Conservation (phyloP, 805 yeast genomes). For the Candida bentonensis region DNA sequence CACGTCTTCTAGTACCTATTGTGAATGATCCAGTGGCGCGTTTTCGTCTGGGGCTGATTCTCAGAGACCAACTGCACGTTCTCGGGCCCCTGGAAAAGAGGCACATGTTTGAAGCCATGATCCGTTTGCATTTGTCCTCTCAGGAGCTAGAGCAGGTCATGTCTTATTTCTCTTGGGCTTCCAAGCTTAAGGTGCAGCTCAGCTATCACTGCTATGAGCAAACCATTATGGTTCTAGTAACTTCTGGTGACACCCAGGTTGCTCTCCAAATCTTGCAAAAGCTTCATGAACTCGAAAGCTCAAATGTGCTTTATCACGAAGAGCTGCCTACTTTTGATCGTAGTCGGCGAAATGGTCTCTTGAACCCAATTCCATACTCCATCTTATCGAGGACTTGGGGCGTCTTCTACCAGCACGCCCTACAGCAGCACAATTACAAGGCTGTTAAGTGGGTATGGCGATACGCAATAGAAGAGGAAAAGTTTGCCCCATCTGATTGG, state of each 20-base stretch:
- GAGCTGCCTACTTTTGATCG: not conserved
- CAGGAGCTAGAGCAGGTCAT: not conserved
- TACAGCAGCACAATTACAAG: not conserved
- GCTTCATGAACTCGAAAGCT: not conserved
- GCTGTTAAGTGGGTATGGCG: constrained; percentile 1
- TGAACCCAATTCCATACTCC: not conserved
- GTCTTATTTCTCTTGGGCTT: not conserved
- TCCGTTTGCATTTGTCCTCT: not conserved
- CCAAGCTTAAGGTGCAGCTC: not conserved
- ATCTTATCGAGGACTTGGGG: not conserved
- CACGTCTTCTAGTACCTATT: not conserved
- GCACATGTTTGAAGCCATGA: not conserved
- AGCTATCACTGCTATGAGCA: not conserved
- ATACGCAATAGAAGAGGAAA: not conserved
- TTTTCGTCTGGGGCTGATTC: not conserved
- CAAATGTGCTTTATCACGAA: not conserved
- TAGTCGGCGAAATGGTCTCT: not conserved
- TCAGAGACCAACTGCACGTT: not conserved
- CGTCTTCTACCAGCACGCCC: not conserved
- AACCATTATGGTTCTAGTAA: not conserved
- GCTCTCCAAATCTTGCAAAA: not conserved
- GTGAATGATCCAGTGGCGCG: not conserved
- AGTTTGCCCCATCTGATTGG: not conserved
- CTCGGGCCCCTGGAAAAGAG: not conserved
- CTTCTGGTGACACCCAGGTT: not conserved